Conservation (phyloP, 768 basidiomycete species). For the Suillus subluteus region DNA sequence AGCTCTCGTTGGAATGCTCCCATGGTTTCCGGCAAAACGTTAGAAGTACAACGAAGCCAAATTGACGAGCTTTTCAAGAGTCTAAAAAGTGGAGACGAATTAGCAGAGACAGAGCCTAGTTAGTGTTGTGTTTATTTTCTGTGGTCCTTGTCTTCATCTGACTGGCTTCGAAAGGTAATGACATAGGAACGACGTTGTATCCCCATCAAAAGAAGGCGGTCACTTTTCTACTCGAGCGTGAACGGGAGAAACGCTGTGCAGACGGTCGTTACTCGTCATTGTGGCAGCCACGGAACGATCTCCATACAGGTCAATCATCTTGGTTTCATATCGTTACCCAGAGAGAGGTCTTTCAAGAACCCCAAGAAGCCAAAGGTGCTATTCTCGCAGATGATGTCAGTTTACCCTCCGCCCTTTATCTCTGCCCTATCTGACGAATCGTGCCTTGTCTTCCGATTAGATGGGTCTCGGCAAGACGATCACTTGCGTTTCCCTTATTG, state of each 20-base stretch:
- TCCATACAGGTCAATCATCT: constrained; percentile 44
- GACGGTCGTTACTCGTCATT: constrained; percentile 71
- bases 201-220: constrained; percentile 98
- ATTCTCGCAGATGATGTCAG: constrained; percentile 97
- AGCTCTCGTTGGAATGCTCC: constrained; percentile 59
- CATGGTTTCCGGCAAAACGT: constrained; percentile 67
- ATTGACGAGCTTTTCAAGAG: constrained; percentile 94
- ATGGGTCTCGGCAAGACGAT: constrained; percentile 99
- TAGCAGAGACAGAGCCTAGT: constrained; percentile 87
- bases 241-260: constrained; percentile 60
- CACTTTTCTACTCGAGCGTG: constrained; percentile 91
- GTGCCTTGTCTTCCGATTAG: constrained; percentile 42
- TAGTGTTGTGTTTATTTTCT: constrained; percentile 35
- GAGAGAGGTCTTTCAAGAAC: constrained; percentile 68
- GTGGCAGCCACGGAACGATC: constrained; percentile 65
- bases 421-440: constrained; percentile 19
- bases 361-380: constrained; percentile 78
- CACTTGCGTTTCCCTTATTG: constrained; percentile 91
- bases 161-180: constrained; percentile 47
- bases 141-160: constrained; percentile 18
- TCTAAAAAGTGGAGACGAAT: constrained; percentile 83
- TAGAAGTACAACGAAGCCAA: constrained; percentile 91
- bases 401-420: constrained; percentile 23
- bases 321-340: constrained; percentile 91
- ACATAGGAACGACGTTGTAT: constrained; percentile 86